These are phyloP conservation scores for Hirsutella minnesotensis DNA, from an alignment of 2,329 filamentous ascomycete genomes.

Conservation along the genomic window DNA sequence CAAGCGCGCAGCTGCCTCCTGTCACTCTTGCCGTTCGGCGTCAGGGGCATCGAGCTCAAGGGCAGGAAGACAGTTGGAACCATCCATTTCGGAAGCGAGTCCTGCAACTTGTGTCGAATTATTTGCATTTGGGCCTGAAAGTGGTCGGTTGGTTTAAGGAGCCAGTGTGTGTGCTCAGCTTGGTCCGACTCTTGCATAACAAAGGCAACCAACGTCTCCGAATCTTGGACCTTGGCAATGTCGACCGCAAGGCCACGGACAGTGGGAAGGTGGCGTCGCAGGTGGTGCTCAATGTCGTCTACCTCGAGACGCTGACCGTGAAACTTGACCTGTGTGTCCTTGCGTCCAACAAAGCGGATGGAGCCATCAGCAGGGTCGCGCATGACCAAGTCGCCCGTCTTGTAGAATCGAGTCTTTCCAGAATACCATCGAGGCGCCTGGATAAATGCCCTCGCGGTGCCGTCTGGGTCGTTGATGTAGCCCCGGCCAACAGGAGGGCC, in stretches of 20 bases:
- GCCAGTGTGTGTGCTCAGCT: background rate
- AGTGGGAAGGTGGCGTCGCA: background rate
- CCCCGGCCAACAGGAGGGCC: conserved; percentile 11
- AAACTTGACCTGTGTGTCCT: too few species aligned
- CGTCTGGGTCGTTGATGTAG: conserved; percentile 10
- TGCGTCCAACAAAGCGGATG: conserved; percentile 31
- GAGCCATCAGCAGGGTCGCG: conserved; percentile 26
- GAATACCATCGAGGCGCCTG: conserved; percentile 11
- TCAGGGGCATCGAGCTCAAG: conserved; percentile 5
- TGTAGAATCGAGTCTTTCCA: conserved; percentile 23
- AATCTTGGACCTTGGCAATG: background rate
- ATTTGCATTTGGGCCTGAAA: background rate
- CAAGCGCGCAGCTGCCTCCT: conserved; percentile 4
- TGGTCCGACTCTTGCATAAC: background rate
- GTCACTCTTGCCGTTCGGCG: conserved; percentile 6
- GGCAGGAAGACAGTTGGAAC: conserved; percentile 7
- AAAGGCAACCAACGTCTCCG: background rate
- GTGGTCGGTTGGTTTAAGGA: background rate
- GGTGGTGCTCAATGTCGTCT: conserved; percentile 8
- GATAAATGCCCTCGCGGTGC: conserved; percentile 9
- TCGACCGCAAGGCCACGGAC: conserved; percentile 3
- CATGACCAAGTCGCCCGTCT: conserved; percentile 33
- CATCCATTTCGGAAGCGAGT: conserved; percentile 7
- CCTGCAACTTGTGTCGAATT: background rate
- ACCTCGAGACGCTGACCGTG: conserved; percentile 24